These are phyloP conservation scores for Erigeron philadelphicus DNA, from an alignment of 140 eudicot species.

Conservation along the genomic window DNA sequence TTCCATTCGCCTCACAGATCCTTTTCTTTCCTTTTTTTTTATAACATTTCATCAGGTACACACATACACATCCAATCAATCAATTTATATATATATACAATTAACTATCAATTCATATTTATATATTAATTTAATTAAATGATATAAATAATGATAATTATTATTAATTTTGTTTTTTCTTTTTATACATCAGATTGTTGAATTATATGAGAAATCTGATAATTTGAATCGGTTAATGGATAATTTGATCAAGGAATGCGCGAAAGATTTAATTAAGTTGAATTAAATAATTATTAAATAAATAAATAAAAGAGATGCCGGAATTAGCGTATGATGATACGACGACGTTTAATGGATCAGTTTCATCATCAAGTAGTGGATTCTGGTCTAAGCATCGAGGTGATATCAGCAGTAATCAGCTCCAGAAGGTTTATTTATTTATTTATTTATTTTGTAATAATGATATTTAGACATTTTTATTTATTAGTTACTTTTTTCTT, in stretches of 20 bases:
- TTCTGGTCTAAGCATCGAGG: conserved; percentile 76
- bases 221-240: conserved; percentile 18
- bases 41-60: no score
- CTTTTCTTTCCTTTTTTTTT: no score
- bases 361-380: conserved; percentile 35
- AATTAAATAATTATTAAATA: no score
- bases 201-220: conserved; percentile 21
- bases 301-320: conserved; percentile 33
- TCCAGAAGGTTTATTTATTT: conserved; percentile 58
- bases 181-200: conserved; percentile 31
- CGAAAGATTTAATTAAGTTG: conserved; percentile 17
- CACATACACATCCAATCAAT: conserved; percentile 7
- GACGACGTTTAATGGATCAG: conserved; percentile 31
- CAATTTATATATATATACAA: conserved; percentile 4
- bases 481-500: no score
- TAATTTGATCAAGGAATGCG: conserved; percentile 22
- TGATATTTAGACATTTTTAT: no score
- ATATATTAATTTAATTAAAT: conserved; percentile 10
- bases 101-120: conserved; percentile 15
- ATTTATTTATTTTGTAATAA: neutral
- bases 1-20: no score
- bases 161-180: neutral
- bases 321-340: conserved; percentile 43
- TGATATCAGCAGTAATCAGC: conserved; percentile 59
- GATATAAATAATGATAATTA: neutral